phyloP scores from a whole-genome alignment of 2,329 filamentous ascomycete species.

The Trichoderma sp. region DNA sequence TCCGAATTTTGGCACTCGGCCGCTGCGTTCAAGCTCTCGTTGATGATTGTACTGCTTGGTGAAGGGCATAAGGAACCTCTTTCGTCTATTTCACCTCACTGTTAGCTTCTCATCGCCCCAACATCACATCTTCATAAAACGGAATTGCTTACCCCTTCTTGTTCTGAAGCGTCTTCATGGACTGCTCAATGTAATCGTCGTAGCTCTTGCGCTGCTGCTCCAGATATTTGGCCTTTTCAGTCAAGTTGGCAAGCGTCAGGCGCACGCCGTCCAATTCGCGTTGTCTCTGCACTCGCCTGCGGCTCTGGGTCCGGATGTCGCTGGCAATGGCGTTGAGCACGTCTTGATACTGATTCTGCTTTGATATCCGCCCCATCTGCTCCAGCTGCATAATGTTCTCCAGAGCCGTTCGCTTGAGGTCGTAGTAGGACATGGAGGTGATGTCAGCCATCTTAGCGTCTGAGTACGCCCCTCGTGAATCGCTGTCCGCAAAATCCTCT shows the following conservation, averaged over 20 bases:
- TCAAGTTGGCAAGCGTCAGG: constrained; percentile 69
- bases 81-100: constrained; percentile 57
- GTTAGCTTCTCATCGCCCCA: constrained; percentile 9
- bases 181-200: constrained; percentile 98
- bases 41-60: constrained; percentile 99
- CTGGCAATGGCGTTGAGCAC: constrained; percentile 95
- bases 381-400: constrained; percentile 93
- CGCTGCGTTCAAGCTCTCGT: constrained; percentile 86
- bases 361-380: constrained; percentile 80
- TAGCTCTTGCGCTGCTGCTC: constrained; percentile 96
- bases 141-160: constrained; percentile 71
- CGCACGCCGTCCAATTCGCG: constrained; percentile 84
- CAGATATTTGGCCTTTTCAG: constrained; percentile 85
- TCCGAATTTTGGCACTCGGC: constrained; percentile 94
- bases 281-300: constrained; percentile 84
- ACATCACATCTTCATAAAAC: neutral
- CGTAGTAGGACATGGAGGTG: constrained; percentile 81
- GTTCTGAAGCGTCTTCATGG: constrained; percentile 93
- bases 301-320: constrained; percentile 96
- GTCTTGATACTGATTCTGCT: constrained; percentile 91
- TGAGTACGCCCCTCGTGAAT: constrained; percentile 81
- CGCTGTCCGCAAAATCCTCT: constrained; percentile 70
- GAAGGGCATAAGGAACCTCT: constrained; percentile 90
- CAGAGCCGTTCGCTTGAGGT: constrained; percentile 87
- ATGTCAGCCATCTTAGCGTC: constrained; percentile 86